Conservation (phyloP, 2,329 filamentous ascomycete species). For the Cordyceps fumosorosea region DNA sequence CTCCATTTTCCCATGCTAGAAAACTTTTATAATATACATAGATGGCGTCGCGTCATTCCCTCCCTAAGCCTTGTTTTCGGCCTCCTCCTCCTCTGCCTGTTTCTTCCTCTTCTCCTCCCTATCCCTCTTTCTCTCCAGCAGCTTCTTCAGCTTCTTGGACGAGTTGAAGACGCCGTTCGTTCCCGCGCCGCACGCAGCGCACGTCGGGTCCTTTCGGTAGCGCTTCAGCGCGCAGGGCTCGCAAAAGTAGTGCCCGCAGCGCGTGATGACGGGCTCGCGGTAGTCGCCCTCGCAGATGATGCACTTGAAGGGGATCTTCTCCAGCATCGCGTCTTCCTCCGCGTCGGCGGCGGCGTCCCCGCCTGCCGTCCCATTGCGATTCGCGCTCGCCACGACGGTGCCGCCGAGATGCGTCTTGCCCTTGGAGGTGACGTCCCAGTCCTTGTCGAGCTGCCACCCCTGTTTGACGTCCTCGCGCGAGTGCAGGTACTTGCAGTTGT, state of each 20-base stretch:
- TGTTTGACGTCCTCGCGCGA: conserved; percentile 74
- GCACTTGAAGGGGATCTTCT: conserved; percentile 84
- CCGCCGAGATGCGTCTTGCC: conserved; percentile 57
- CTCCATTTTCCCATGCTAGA: neutral
- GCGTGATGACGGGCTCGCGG: conserved; percentile 73
- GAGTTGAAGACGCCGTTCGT: conserved; percentile 87
- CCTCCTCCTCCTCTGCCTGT: conserved; percentile 46
- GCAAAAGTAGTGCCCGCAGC: conserved; percentile 95
- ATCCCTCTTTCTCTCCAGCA: conserved; percentile 68
- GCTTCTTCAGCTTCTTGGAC: conserved; percentile 73
- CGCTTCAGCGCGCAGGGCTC: conserved; percentile 79
- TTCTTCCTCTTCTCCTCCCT: conserved; percentile 52
- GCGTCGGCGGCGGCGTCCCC: conserved; percentile 36
- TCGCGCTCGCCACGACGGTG: conserved; percentile 55
- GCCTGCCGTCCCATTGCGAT: conserved; percentile 31
- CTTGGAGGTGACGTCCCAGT: conserved; percentile 84
- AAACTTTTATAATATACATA: neutral
- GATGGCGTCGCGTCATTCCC: neutral
- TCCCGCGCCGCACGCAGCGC: conserved; percentile 76
- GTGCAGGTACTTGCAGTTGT: conserved; percentile 77
- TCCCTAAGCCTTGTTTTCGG: conserved; percentile 19
- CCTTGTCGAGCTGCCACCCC: conserved; percentile 90
- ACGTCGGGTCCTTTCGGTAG: conserved; percentile 80
- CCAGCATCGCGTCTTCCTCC: conserved; percentile 64
- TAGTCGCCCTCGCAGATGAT: conserved; percentile 79